These are phyloP conservation scores for Fusarium buxicola DNA, from an alignment of 2,329 filamentous ascomycete genomes.

Conservation along the genomic window DNA sequence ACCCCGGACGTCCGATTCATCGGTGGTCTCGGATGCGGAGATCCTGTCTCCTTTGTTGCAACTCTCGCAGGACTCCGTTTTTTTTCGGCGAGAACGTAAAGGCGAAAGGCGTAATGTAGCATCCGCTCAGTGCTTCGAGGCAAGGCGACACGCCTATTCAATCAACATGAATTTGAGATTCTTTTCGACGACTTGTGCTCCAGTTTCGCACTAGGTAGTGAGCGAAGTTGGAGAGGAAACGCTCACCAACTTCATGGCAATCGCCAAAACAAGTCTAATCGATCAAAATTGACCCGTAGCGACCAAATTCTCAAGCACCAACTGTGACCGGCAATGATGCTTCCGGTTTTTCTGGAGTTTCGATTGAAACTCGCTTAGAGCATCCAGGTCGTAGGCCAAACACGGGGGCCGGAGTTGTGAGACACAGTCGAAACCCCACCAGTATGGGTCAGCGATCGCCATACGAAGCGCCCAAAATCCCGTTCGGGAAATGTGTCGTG, in stretches of 20 bases:
- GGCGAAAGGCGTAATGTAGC: background rate
- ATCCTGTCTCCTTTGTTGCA: constrained; percentile 34
- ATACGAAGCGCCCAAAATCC: background rate
- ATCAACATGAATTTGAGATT: too few species aligned
- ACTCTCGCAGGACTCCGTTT: background rate
- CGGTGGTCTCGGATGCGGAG: constrained; percentile 41
- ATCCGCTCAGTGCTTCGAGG: too few species aligned
- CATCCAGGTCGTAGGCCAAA: constrained; percentile 31
- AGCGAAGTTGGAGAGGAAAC: too few species aligned
- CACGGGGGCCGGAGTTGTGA: constrained; percentile 35
- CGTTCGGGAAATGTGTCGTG: background rate
- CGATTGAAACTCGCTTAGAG: constrained; percentile 34
- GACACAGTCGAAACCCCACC: constrained; percentile 43
- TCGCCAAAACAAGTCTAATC: background rate
- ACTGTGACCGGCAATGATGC: constrained; percentile 28
- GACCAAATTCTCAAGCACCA: background rate
- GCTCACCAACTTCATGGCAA: too few species aligned
- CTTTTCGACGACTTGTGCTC: too few species aligned
- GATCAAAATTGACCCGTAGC: background rate
- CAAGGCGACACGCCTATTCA: too few species aligned
- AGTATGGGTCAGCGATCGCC: constrained; percentile 18
- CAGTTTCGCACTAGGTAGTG: too few species aligned
- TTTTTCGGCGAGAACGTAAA: background rate
- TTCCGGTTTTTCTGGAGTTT: constrained; percentile 36
- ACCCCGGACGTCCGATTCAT: constrained; percentile 15